These are phyloP conservation scores for Cutaneotrichosporon spelunceum DNA, from an alignment of 1,284 basidiomycete species.

Conservation along the genomic window DNA sequence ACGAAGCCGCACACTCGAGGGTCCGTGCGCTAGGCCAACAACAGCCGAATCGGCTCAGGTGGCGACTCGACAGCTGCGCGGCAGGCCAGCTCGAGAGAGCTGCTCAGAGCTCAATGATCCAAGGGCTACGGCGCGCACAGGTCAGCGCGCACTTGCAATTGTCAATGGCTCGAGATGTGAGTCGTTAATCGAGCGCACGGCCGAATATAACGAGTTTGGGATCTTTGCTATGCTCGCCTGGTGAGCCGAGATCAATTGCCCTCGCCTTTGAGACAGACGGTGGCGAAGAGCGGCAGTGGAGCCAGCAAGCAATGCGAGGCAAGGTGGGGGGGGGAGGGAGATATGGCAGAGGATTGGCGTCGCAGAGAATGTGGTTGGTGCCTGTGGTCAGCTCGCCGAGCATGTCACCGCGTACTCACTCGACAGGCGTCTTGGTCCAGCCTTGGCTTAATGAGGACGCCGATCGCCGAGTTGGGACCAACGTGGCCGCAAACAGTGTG, in stretches of 20 bases:
- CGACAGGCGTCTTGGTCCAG: background rate
- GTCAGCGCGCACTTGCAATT: background rate
- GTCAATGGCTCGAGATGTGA: background rate
- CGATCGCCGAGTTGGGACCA: background rate
- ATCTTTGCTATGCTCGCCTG: background rate
- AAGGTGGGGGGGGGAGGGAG: background rate
- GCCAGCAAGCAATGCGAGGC: background rate
- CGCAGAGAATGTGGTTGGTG: background rate
- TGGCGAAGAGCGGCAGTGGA: background rate
- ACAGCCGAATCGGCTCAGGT: background rate
- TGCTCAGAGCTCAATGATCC: background rate
- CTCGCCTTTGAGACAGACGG: background rate
- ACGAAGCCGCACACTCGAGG: background rate
- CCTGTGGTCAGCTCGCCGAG: constrained; percentile 1
- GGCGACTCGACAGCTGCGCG: background rate
- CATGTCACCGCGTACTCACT: constrained; percentile 1
- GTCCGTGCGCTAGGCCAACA: constrained; percentile 3
- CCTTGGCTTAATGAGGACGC: background rate
- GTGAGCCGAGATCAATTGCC: background rate
- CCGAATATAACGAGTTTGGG: background rate
- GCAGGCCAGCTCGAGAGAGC: background rate
- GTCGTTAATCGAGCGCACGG: background rate
- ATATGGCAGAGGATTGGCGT: background rate
- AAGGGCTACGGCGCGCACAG: background rate
- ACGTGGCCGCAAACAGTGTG: background rate